Base-by-base conservation (phyloP, 1,284 basidiomycete genomes). In the Apiotrichum domesticum region DNA sequence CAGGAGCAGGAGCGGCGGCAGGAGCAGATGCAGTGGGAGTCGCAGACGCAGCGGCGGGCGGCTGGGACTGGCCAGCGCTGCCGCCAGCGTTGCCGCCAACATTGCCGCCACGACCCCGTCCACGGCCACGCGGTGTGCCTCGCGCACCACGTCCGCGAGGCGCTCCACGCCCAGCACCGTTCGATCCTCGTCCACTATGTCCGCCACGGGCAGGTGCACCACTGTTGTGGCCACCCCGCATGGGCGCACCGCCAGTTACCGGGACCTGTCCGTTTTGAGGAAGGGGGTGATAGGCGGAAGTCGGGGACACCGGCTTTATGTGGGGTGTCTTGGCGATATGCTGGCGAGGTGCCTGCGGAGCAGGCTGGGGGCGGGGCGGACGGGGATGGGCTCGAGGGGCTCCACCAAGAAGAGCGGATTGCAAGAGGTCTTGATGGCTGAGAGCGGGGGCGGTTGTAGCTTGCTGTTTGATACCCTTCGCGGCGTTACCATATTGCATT, bases 401-500 rank as follows among this genome's bases (percentile, higher is more conserved):
- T 45, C 45, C 37, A 15, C 70, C 68, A 2, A 59, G 53, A 47
- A 72, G 57, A 6, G 65, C 58, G 9, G 68, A 57, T n/a, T 66
- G 62, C 7, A 75, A 57, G n/a, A 63, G 59, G 41, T 68, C 64
- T 13, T 65, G 60, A 47, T 73, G 73, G 14, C 51, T 59, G 6
- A 46, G 46, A 21, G 21, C 21, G 8, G 40, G 41, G 11, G 39
- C 48, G 14, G 37, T 13, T 32, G 54, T 56, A 5, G 47, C n/a
- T 6, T 44, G 57, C 5, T 65, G 62, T 54, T 59, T 57, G 37
- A 70, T 55, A 39, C 75, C 74, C 60, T 70, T 71, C 32, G 68
- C 67, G 6, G 74, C 75, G 56, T 74, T 67, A 44, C 72, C 72
- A 46, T 73, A 77, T 14, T 69, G 66, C 50, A 71, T 50, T 21